These are phyloP conservation scores for Zizania palustris DNA, from an alignment of 202 grass and related monocot species.

Conservation along the genomic window DNA sequence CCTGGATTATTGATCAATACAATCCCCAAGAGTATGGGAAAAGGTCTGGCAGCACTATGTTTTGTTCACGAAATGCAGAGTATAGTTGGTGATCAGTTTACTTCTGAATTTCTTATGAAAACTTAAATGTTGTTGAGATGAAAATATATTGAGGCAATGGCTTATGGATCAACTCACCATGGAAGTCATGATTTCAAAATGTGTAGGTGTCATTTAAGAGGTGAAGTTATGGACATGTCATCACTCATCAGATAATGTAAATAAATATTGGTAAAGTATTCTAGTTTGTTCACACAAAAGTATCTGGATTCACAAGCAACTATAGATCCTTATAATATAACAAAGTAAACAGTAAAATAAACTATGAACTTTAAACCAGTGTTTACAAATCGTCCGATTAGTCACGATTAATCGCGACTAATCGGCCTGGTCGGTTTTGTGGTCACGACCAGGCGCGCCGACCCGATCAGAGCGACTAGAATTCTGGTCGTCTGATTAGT, in stretches of 20 bases:
- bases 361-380: constrained; percentile 14
- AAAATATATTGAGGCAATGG: constrained; percentile 8
- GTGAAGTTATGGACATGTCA: constrained; percentile 1
- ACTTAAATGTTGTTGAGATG: constrained; percentile 23
- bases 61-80: constrained; percentile 18
- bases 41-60: constrained; percentile 1
- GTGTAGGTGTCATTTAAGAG: constrained; percentile 18
- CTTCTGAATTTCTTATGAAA: background rate
- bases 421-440: no score
- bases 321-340: constrained; percentile 13
- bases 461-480: no score
- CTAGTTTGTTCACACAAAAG: constrained; percentile 17
- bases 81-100: constrained; percentile 22
- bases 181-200: constrained; percentile 8
- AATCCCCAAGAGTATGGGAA: background rate
- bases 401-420: no score
- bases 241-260: background rate
- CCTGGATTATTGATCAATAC: constrained; percentile 11
- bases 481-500: no score
- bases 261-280: constrained; percentile 21
- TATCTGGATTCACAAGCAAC: constrained; percentile 5
- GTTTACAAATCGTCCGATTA: no score
- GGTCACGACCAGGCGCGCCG: no score
- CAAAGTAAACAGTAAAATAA: background rate
- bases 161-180: constrained; percentile 6